Base-by-base conservation (phyloP, 176 grass and related monocot species). In the Rhynchospora breviuscula region DNA sequence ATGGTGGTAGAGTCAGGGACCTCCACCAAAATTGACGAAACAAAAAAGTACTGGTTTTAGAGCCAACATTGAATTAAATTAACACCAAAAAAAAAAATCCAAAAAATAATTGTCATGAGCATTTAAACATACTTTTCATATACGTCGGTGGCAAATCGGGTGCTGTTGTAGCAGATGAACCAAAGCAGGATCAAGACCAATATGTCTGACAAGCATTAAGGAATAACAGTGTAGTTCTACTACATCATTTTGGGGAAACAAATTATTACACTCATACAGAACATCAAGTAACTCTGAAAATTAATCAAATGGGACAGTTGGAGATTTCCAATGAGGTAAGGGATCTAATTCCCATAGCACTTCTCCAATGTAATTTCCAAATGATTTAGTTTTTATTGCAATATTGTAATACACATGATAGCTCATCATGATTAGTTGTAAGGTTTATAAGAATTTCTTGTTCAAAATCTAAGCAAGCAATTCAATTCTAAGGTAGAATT, bases 111-210 rank as follows among this genome's bases (percentile, higher is more conserved):
- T 23, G 7, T 23, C 52, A 54, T 57, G 14, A n/a, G 47, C 19
- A 78, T 0, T n/a, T 25, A 14, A 52, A 23, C 78, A 75, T 90
- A 97, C 91, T 83, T 91, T 58, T 88, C 85, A 69, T 88, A 97
- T 62, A 90, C 70, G 3, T 97, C 91, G 0, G 65, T 65, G 2
- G 87, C 87, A 25, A 86, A 97, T 85, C 91, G 88, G 2, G 94
- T 91, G 15, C 89, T 89, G 18, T 97, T 97, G 69, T 93, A 80
- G 80, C 85, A 93, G 91, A 93, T 82, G 84, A 93, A 97, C 87
- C 91, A 97, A 67, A 93, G 91, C 62, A 93, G 77, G 49, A 93
- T 80, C 79, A 93, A 81, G 47, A 97, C 84, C 80, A 93, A 88
- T 88, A 91, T 91, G 75, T 97, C 93, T 97, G 43, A 82, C 7